A percentile compares a stretch with the other conserved stretches of the same genome.
Evolutionary conservation across 768 basidiomycete species (phyloP).

Genomic region (Calvatia gigantea): DNA sequence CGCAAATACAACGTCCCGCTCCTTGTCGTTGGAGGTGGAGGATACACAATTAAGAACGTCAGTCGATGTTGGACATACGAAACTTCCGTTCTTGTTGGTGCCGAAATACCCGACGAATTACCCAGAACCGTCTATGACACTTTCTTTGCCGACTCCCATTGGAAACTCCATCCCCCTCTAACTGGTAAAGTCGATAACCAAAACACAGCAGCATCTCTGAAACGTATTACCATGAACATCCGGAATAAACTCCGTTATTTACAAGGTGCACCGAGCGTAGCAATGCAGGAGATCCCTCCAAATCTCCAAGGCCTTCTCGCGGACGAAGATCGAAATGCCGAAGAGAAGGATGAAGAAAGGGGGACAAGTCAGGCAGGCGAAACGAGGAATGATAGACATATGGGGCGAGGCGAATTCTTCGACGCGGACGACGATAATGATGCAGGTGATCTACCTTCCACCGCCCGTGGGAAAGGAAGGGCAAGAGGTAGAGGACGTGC

Average conservation of each 20-base stretch:
- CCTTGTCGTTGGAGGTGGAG: constrained; percentile 91
- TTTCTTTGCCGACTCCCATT: constrained; percentile 89
- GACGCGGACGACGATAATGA: constrained; percentile 74
- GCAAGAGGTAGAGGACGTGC: constrained; percentile 25
- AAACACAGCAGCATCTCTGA: constrained; percentile 79
- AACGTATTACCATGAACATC: constrained; percentile 83
- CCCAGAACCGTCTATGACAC: constrained; percentile 88
- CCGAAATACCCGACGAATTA: constrained; percentile 79
- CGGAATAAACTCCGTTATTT: constrained; percentile 88
- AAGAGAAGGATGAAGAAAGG: constrained; percentile 69
- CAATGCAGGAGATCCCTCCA: constrained; percentile 95
- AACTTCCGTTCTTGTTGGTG: constrained; percentile 87
- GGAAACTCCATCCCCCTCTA: constrained; percentile 90
- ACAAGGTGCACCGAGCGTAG: constrained; percentile 94
- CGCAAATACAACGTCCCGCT: constrained; percentile 89
- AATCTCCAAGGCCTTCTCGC: constrained; percentile 76
- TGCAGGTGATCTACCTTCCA: constrained; percentile 28
- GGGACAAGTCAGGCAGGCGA: constrained; percentile 56
- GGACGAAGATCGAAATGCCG: constrained; percentile 64
- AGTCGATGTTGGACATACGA: constrained; percentile 99
- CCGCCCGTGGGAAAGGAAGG: constrained; percentile 24
- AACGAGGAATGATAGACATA: constrained; percentile 47
- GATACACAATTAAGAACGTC: constrained; percentile 96
- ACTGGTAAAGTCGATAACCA: constrained; percentile 91
- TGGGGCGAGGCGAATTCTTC: constrained; percentile 64